Evolutionary conservation across 2,329 filamentous ascomycete genomes (phyloP), one percentile per base, ranked within the genome.

Genomic region (Beauveria sp.): DNA sequence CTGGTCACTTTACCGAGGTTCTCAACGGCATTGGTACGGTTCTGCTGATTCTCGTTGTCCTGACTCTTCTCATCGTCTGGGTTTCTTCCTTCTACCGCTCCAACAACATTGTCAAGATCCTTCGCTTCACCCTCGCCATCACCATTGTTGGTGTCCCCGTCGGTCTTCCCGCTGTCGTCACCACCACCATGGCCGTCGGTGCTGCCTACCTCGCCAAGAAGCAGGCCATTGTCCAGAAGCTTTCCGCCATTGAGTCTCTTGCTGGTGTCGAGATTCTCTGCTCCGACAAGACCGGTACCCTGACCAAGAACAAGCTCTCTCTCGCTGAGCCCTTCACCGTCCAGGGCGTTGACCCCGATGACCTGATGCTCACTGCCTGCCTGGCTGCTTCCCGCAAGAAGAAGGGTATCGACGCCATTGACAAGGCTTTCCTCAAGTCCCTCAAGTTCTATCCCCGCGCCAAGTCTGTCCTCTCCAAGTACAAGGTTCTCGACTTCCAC

Each of bases 261-360:
- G 91, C 91, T 72, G 91, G 91, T 80, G 92, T 96, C 64, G 89
- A 96, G 77, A 94, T 96, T 75, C 88, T 96, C 61, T 96, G 91
- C 82, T 93, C 91, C 58, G 91, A 96, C 84, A 96, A 96, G 84
- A 96, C 91, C 34, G 91, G 91, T 79, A 96, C 91, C 62, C 78
- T 96, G 72, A 96, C 91, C 72, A 94, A 93, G 83, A 96, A 96
- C 83, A 96, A 94, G 81, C 85, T 96, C 24, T 93, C 91, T 65
- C 82, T 96, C 52, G 82, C 89, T 57, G 91, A 96, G 73, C 91
- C 91, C 61, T 96, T 87, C 80, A 90, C 87, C 44, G 89, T 94
- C 64, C 80, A 84, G 64, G 91, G 91, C 70, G 89, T 96, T 63
- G 89, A 92, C 67, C 84, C 88, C 41, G 89, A 94, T 75, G 91